A percentile compares a stretch with the other conserved stretches of the same genome.
Conservation (phyloP, 2,329 filamentous ascomycete genomes). For the Alternaria metachromatica region DNA sequence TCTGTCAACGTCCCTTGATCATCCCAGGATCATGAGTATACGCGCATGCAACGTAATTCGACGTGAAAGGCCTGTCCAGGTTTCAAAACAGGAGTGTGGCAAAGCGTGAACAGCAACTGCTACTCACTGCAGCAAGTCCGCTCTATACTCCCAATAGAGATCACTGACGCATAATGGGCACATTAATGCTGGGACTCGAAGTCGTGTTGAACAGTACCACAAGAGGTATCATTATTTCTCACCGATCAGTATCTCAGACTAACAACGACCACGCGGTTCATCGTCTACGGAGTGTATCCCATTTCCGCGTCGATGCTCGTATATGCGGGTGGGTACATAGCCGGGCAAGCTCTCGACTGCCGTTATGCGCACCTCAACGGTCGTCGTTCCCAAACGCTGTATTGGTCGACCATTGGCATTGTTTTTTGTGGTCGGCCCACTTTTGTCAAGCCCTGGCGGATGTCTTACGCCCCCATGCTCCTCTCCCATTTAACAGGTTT, state of each 20-base stretch:
- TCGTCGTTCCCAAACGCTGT: not conserved
- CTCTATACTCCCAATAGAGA: not conserved
- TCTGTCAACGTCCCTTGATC: not conserved
- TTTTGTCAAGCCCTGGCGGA: conserved; percentile 2
- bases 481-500: conserved; percentile 2
- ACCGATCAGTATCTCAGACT: not conserved
- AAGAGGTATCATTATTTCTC: not conserved
- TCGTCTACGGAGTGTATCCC: not conserved
- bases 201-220: not conserved
- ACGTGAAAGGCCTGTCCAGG: not conserved
- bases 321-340: conserved; percentile 9
- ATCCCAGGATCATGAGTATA: not conserved
- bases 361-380: conserved; percentile 2
- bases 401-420: conserved; percentile 2
- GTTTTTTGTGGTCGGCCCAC: conserved; percentile 5
- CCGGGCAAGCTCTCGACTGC: conserved; percentile 2
- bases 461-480: conserved; percentile 7
- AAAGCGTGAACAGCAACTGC: not conserved
- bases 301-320: conserved; percentile 5
- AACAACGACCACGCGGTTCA: not conserved
- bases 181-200: not conserved
- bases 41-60: not conserved
- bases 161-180: not conserved
- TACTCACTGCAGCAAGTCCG: not conserved
- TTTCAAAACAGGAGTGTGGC: not conserved